Conservation (phyloP, 495 filamentous ascomycete species). For the Astrocystis sublimbata region DNA sequence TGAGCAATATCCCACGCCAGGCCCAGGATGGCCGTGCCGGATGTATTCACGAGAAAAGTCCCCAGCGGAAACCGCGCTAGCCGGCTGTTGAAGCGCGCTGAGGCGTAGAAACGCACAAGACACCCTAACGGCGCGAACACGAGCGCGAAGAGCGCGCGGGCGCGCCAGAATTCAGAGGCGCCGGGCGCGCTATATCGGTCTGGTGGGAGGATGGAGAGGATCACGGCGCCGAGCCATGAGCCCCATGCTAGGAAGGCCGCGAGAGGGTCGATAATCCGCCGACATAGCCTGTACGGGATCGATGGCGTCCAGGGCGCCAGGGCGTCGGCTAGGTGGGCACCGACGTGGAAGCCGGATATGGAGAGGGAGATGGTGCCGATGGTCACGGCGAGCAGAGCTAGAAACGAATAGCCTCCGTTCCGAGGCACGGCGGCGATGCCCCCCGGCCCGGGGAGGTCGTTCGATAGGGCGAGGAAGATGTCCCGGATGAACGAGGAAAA, state of each 20-base stretch:
- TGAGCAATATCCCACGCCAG: conserved; percentile 77
- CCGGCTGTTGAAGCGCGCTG: conserved; percentile 66
- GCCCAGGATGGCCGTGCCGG: conserved; percentile 65
- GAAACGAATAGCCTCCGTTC: conserved; percentile 80
- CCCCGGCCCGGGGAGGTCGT: conserved; percentile 53
- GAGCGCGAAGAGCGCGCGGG: conserved; percentile 70
- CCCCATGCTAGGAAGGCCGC: conserved; percentile 65
- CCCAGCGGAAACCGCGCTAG: conserved; percentile 76
- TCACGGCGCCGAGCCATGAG: conserved; percentile 76
- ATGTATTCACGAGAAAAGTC: conserved; percentile 82
- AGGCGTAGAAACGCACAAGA: conserved; percentile 70
- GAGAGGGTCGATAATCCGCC: conserved; percentile 62
- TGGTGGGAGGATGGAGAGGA: conserved; percentile 75
- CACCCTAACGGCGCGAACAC: conserved; percentile 86
- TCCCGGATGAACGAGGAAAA: conserved; percentile 92
- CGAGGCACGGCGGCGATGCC: conserved; percentile 39
- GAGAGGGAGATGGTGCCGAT: conserved; percentile 68
- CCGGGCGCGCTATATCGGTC: conserved; percentile 49
- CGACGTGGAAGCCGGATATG: conserved; percentile 66
- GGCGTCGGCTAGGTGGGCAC: conserved; percentile 77
- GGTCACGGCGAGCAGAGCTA: conserved; percentile 72
- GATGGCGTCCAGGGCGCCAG: conserved; percentile 56
- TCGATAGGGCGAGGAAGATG: conserved; percentile 78
- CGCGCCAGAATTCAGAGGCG: conserved; percentile 67
- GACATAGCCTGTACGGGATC: conserved; percentile 57